These are phyloP conservation scores for Hibiscus trionum DNA, from an alignment of 345 rosid species.

Conservation along the genomic window DNA sequence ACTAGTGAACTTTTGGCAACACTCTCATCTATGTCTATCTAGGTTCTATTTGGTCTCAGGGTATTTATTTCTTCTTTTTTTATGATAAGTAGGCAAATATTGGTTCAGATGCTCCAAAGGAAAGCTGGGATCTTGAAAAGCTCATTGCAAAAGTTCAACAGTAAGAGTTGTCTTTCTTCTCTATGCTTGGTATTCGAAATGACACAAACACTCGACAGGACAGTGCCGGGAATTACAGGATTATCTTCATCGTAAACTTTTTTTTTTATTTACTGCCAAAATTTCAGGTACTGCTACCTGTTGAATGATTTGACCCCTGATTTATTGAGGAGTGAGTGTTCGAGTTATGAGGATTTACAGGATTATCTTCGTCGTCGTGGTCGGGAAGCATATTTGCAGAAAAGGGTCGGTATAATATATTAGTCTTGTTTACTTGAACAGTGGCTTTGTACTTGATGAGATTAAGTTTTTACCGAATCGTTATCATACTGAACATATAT, in stretches of 20 bases:
- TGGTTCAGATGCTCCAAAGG: slow-evolving; percentile 58
- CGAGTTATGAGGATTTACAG: slow-evolving; percentile 63
- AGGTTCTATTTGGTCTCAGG: not conserved
- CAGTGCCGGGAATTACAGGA: not conserved
- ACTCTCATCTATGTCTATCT: not conserved
- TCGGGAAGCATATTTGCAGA: slow-evolving; percentile 82
- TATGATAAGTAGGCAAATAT: slow-evolving; percentile 61
- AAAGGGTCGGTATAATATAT: slow-evolving; percentile 47
- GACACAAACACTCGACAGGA: not conserved
- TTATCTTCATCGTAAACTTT: not conserved
- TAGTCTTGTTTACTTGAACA: not conserved
- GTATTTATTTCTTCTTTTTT: not conserved
- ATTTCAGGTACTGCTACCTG: slow-evolving; percentile 79
- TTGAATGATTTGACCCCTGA: slow-evolving; percentile 75
- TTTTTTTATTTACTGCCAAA: slow-evolving; percentile 1
- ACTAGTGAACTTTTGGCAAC: slow-evolving; percentile 1
- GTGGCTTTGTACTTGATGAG: not conserved
- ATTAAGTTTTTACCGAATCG: not conserved
- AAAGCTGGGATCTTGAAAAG: slow-evolving; percentile 89
- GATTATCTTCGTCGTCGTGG: slow-evolving; percentile 76
- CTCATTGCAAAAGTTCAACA: slow-evolving; percentile 88
- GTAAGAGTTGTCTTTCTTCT: slow-evolving; percentile 33
- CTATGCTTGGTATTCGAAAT: not conserved
- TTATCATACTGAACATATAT: not conserved
- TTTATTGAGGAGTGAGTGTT: slow-evolving; percentile 52